Base-by-base conservation (phyloP, 768 basidiomycete species). In the Calocybe gangraenosa region DNA sequence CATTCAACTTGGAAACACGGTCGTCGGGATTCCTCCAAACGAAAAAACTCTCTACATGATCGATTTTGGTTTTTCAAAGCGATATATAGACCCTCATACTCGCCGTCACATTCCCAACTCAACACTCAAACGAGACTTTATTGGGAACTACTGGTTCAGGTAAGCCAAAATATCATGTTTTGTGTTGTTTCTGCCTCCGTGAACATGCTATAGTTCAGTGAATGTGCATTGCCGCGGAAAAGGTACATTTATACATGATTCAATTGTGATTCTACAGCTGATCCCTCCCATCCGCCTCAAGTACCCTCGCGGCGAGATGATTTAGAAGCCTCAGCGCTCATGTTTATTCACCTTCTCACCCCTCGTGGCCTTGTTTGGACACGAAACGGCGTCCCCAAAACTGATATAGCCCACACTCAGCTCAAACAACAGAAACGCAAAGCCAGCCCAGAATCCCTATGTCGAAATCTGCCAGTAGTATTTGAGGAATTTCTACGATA, bases 121-220 rank as follows among this genome's bases (percentile, higher is more conserved):
- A 54, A 79, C 73, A 42, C 65, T 64, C 22, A 81, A 80, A 58
- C 78, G 84, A 33, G 82, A 87, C 55, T 89, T 90, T 51, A 79
- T 89, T 42, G 87, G 87, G 19, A 90, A 90, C 58, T 90, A 88
- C 58, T 90, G 85, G 84, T 90, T 90, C 58, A 81, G 78, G 67
- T 82, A 43, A 47, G 65, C 51, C 9, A 25, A 5, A 11, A 28
- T 11, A 6, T 28, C 25, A n/a, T n/a, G 19, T 34, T n/a, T 21
- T 4, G 42, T 47, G 53, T 3, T 22, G 3, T 37, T 20, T 11
- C 15, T 17, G 6, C 2, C 14, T 20, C 49, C 37, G 17, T 44
- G 18, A 25, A 33, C 37, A 37, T 23, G 19, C 4, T 51, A 20
- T 51, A 78, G 78, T 37, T 84, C 87, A 9, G 75, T 89, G 3